phyloP scores from a whole-genome alignment of 805 yeast species.

The Metschnikowia bowlesiae region DNA sequence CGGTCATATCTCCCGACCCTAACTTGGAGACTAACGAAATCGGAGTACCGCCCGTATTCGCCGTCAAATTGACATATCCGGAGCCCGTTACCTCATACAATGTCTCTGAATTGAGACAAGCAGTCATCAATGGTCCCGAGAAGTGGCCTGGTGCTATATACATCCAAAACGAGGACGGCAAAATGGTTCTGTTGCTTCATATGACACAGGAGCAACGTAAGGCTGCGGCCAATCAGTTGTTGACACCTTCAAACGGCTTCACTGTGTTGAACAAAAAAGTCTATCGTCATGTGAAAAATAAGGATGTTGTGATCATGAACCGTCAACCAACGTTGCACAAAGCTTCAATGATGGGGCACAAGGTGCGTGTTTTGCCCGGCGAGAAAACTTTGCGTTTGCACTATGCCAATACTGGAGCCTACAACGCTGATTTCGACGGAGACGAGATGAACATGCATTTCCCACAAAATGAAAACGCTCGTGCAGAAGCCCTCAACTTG shows the following conservation, averaged over 20 bases:
- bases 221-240: constrained; percentile 87
- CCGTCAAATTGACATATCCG: constrained; percentile 91
- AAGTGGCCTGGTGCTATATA: constrained; percentile 99
- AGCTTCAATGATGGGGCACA: constrained; percentile 99
- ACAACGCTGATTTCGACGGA: constrained; percentile 98
- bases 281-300: constrained; percentile 86
- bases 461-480: constrained; percentile 96
- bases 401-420: constrained; percentile 98
- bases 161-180: constrained; percentile 93
- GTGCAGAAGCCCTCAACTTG: constrained; percentile 90
- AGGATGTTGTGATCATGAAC: constrained; percentile 95
- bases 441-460: constrained; percentile 99
- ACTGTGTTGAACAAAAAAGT: constrained; percentile 84
- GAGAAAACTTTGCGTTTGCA: constrained; percentile 95
- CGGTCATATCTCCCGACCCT: constrained; percentile 98
- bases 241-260: constrained; percentile 75
- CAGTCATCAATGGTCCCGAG: constrained; percentile 96
- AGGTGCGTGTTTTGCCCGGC: constrained; percentile 93
- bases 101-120: constrained; percentile 84
- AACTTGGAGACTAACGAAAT: constrained; percentile 96
- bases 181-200: constrained; percentile 72
- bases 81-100: constrained; percentile 96
- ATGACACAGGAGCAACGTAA: constrained; percentile 93
- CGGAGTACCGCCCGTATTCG: constrained; percentile 99
- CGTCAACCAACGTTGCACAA: constrained; percentile 99